Conservation (phyloP, 2,329 filamentous ascomycete genomes). For the Ophiostoma perfectum region DNA sequence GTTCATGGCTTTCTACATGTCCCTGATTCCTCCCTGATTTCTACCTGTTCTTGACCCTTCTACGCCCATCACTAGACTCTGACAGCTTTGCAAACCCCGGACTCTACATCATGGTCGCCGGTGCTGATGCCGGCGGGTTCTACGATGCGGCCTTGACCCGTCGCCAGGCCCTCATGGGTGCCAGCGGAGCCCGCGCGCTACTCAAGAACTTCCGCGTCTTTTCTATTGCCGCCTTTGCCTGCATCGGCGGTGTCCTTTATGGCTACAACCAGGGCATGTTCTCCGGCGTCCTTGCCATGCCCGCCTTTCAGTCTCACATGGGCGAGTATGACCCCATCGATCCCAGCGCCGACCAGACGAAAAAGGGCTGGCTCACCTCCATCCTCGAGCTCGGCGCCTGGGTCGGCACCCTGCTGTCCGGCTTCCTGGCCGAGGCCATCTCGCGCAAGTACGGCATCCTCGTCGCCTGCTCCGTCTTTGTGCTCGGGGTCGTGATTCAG, state of each 20-base stretch:
- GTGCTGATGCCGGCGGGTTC: slow-evolving; percentile 16
- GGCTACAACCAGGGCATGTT: slow-evolving; percentile 76
- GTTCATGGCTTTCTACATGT: too few species aligned
- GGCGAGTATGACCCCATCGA: slow-evolving; percentile 47
- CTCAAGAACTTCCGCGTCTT: slow-evolving; percentile 55
- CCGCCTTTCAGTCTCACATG: slow-evolving; percentile 51
- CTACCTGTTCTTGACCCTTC: too few species aligned
- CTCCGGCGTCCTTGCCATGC: slow-evolving; percentile 60
- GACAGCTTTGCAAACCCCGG: not conserved
- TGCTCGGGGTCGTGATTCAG: slow-evolving; percentile 67
- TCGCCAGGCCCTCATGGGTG: slow-evolving; percentile 50
- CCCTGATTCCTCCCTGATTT: too few species aligned
- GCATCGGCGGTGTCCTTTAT: slow-evolving; percentile 57
- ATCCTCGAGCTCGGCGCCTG: slow-evolving; percentile 73
- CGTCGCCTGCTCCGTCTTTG: slow-evolving; percentile 60
- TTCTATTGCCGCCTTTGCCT: slow-evolving; percentile 56
- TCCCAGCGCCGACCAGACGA: slow-evolving; percentile 43
- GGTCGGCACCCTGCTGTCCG: slow-evolving; percentile 65
- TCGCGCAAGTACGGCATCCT: slow-evolving; percentile 66
- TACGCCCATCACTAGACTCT: too few species aligned
- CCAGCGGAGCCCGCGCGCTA: slow-evolving; percentile 47
- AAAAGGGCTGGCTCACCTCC: slow-evolving; percentile 57
- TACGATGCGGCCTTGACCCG: slow-evolving; percentile 50
- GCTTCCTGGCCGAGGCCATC: slow-evolving; percentile 64
- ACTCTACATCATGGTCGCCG: slow-evolving; percentile 22